These are phyloP conservation scores for Helicostylum pulchrum DNA, from an alignment of 192 early-diverging fungal genomes.

Conservation along the genomic window DNA sequence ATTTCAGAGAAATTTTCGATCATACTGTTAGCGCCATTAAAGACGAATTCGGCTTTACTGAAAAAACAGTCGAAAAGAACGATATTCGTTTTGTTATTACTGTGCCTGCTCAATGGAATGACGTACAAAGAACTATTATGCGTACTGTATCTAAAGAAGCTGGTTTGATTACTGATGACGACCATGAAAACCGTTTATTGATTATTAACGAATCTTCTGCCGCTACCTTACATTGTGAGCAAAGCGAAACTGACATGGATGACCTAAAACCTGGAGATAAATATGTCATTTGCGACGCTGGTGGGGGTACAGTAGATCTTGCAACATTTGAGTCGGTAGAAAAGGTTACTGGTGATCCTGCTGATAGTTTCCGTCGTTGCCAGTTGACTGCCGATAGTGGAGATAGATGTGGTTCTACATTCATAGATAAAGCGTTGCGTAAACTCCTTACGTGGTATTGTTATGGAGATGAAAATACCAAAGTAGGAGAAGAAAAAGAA, in stretches of 20 bases:
- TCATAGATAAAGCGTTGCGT: background rate
- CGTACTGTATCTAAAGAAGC: background rate
- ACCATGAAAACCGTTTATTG: background rate
- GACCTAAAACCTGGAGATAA: background rate
- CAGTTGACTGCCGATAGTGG: conserved; percentile 5
- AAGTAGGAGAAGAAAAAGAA: background rate
- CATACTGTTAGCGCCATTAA: background rate
- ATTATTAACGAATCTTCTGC: conserved; percentile 13
- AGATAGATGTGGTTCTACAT: background rate
- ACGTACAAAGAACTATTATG: background rate
- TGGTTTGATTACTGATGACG: conserved; percentile 6
- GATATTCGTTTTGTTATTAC: conserved; percentile 5
- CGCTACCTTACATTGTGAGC: conserved; percentile 7
- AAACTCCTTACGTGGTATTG: background rate
- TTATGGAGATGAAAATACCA: background rate
- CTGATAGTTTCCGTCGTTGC: background rate
- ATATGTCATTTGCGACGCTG: conserved; percentile 14
- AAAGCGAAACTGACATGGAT: background rate
- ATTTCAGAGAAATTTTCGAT: conserved; percentile 6
- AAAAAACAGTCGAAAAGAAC: background rate
- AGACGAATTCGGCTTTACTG: background rate
- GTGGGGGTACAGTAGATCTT: conserved; percentile 14
- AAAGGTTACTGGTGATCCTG: background rate
- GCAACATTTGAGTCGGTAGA: background rate
- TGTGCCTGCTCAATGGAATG: conserved; percentile 9